phyloP scores from a whole-genome alignment of 2,329 filamentous ascomycete genomes.

The Ophiocordyceps robertsii region DNA sequence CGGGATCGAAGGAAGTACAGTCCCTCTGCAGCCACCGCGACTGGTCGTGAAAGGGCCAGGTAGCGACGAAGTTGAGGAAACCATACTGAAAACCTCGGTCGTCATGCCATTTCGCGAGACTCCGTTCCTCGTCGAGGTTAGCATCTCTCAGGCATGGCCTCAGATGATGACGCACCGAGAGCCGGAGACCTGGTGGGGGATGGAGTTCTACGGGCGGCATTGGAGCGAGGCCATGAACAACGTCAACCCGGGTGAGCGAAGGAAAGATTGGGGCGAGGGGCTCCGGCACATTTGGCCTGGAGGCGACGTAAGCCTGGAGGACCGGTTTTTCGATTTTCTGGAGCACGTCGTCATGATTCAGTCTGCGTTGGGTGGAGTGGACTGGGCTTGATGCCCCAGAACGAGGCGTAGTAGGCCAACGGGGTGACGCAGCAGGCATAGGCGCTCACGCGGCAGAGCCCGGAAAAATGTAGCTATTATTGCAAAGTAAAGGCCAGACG shows the following conservation, averaged over 20 bases:
- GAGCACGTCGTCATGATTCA: constrained; percentile 17
- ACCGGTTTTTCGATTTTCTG: constrained; percentile 16
- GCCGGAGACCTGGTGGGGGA: constrained; percentile 14
- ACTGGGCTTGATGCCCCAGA: not conserved
- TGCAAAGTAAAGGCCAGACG: no score
- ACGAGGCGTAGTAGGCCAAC: not conserved
- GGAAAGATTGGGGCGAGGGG: constrained; percentile 17
- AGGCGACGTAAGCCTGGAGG: constrained; percentile 9
- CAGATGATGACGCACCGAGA: constrained; percentile 5
- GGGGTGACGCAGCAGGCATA: no score
- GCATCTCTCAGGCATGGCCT: constrained; percentile 14
- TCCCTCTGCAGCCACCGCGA: not conserved
- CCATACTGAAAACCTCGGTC: constrained; percentile 13
- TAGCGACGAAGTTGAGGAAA: constrained; percentile 4
- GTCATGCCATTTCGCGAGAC: constrained; percentile 16
- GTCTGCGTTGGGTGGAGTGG: constrained; percentile 9
- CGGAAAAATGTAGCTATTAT: no score
- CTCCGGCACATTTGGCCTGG: constrained; percentile 19
- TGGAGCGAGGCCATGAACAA: constrained; percentile 24
- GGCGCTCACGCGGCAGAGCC: no score
- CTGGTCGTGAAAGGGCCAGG: not conserved
- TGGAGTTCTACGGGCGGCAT: constrained; percentile 19
- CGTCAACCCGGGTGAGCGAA: constrained; percentile 8
- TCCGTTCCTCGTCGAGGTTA: constrained; percentile 19
- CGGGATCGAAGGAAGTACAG: not conserved